Percentiles rank a stretch among this genome's conserved stretches.
Conservation (phyloP, 1,139 yeast genomes). For the Nakaseomyces bracarensis region DNA sequence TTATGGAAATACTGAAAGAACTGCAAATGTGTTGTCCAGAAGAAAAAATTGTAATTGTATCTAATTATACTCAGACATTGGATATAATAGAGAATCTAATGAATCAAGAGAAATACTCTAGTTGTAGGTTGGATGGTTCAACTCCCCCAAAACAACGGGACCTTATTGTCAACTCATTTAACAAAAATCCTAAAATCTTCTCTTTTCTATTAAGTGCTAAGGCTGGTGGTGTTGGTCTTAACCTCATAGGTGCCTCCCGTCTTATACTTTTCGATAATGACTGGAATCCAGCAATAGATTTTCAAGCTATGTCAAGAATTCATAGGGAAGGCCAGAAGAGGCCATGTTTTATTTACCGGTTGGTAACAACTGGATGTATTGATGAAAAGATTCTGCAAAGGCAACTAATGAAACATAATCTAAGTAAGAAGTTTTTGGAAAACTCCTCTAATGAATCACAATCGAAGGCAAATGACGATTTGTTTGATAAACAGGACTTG, state of each 20-base stretch:
- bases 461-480: conserved; percentile 38
- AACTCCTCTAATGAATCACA: conserved; percentile 29
- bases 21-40: conserved; percentile 39
- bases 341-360: conserved; percentile 74
- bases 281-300: conserved; percentile 90
- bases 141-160: conserved; percentile 63
- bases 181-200: conserved; percentile 43
- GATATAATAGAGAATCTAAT: conserved; percentile 63
- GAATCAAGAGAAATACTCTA: conserved; percentile 33
- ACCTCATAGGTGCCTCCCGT: conserved; percentile 83
- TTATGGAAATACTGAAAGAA: conserved; percentile 47
- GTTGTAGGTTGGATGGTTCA: conserved; percentile 72
- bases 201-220: conserved; percentile 79
- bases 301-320: conserved; percentile 93
- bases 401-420: conserved; percentile 76
- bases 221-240: conserved; percentile 92
- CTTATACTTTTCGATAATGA: conserved; percentile 79
- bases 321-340: conserved; percentile 86
- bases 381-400: conserved; percentile 94
- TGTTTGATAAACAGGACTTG: conserved; percentile 57
- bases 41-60: conserved; percentile 74
- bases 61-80: conserved; percentile 82
- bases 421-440: conserved; percentile 73
- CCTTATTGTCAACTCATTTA: conserved; percentile 60
- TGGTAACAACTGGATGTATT: conserved; percentile 80